phyloP scores from a whole-genome alignment of 2,329 filamentous ascomycete species.

The Cercospora beticola region DNA sequence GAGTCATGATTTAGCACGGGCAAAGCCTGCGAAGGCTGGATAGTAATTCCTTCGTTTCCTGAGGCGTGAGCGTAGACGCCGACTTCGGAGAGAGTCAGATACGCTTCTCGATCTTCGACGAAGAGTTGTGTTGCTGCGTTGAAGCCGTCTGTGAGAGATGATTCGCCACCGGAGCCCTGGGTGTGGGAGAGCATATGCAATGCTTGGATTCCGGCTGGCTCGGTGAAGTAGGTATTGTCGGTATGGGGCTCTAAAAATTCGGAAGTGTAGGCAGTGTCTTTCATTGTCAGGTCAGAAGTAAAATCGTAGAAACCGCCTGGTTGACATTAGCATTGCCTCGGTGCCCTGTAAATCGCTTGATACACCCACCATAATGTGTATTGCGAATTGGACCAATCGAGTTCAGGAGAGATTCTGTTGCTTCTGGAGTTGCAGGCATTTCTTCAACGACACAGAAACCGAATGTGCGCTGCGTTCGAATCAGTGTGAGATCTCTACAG shows the following conservation, averaged over 20 bases:
- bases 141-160: slow-evolving; percentile 84
- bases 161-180: slow-evolving; percentile 67
- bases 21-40: slow-evolving; percentile 67
- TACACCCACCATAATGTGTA: slow-evolving; percentile 71
- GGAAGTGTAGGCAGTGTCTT: slow-evolving; percentile 70
- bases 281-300: slow-evolving; percentile 79
- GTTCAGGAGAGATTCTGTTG: slow-evolving; percentile 72
- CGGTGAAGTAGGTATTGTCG: slow-evolving; percentile 93
- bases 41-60: slow-evolving; percentile 79
- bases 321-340: not conserved
- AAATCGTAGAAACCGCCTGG: slow-evolving; percentile 75
- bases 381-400: slow-evolving; percentile 82
- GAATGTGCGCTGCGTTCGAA: slow-evolving; percentile 46
- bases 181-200: slow-evolving; percentile 89
- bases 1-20: slow-evolving; percentile 68
- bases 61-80: slow-evolving; percentile 77
- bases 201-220: slow-evolving; percentile 85
- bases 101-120: slow-evolving; percentile 56
- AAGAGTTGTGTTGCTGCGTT: slow-evolving; percentile 63
- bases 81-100: slow-evolving; percentile 56
- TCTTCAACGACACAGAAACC: slow-evolving; percentile 77
- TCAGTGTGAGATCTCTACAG: not conserved
- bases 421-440: slow-evolving; percentile 66
- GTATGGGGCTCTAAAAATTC: slow-evolving; percentile 81
- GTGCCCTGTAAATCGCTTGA: not conserved